Conservation (phyloP, 495 filamentous ascomycete genomes). For the Hyaloscypha variabilis region DNA sequence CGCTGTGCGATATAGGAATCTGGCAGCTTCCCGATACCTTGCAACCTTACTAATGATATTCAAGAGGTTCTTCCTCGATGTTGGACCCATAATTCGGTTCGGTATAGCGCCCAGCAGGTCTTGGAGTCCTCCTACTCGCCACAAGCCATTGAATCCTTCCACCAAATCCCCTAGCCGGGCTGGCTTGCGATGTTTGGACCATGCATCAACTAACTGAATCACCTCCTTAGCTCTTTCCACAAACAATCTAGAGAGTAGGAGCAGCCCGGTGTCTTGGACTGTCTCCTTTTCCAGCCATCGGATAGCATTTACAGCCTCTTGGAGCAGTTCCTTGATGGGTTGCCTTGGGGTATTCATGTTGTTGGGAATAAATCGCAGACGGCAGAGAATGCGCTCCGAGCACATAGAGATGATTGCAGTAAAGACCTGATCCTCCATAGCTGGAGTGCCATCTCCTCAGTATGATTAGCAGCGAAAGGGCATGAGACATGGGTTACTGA, state of each 20-base stretch:
- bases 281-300: conserved; percentile 12
- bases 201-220: conserved; percentile 21
- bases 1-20: conserved; percentile 35
- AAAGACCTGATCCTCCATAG: conserved; percentile 35
- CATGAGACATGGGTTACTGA: conserved; percentile 14
- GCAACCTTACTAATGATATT: conserved; percentile 39
- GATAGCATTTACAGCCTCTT: conserved; percentile 19
- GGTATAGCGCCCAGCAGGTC: conserved; percentile 17
- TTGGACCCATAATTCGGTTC: conserved; percentile 25
- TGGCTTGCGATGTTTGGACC: conserved; percentile 19
- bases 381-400: conserved; percentile 36
- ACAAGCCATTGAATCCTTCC: conserved; percentile 22
- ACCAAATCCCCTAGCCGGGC: conserved; percentile 17
- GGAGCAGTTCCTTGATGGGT: conserved; percentile 31
- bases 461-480: conserved; percentile 13
- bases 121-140: conserved; percentile 19
- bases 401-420: conserved; percentile 41
- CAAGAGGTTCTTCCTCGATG: conserved; percentile 25
- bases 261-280: background rate
- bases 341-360: conserved; percentile 19
- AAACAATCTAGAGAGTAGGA: conserved; percentile 12
- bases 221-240: conserved; percentile 21
- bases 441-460: conserved; percentile 7
- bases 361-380: conserved; percentile 32
- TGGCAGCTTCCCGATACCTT: conserved; percentile 38